Conservation (phyloP, 306 rosid genomes). For the Spatholobus suberectus region DNA sequence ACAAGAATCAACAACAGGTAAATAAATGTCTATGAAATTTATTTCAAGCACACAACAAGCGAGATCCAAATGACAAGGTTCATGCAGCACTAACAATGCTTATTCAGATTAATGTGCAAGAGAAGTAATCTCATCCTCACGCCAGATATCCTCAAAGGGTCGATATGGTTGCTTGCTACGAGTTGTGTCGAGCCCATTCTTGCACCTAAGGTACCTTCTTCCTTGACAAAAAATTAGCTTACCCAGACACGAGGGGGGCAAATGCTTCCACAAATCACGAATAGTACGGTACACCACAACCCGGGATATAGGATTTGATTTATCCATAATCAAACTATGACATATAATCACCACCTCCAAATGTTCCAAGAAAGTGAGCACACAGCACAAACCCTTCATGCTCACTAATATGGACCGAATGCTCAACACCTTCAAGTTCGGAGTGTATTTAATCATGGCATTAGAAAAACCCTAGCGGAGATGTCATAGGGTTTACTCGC, state of each 20-base stretch:
- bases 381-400: constrained; percentile 16
- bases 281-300: not conserved
- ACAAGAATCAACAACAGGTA: too few species aligned
- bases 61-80: too few species aligned
- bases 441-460: not conserved
- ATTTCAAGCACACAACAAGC: too few species aligned
- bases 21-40: too few species aligned
- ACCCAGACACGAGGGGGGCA: not conserved
- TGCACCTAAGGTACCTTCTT: not conserved
- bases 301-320: fast-evolving
- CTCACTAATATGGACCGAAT: not conserved
- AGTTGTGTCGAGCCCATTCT: not conserved
- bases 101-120: constrained; percentile 2
- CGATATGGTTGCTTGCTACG: too few species aligned
- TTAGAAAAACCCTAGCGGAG: too few species aligned
- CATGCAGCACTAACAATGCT: too few species aligned
- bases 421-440: constrained; percentile 37
- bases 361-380: not conserved
- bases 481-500: too few species aligned
- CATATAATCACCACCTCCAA: constrained; percentile 39
- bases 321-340: constrained; percentile 19
- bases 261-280: not conserved
- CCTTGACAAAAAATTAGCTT: not conserved
- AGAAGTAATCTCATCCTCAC: not conserved
- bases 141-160: not conserved